Conservation (phyloP, 805 yeast species). For the Danielia oregonensis region DNA sequence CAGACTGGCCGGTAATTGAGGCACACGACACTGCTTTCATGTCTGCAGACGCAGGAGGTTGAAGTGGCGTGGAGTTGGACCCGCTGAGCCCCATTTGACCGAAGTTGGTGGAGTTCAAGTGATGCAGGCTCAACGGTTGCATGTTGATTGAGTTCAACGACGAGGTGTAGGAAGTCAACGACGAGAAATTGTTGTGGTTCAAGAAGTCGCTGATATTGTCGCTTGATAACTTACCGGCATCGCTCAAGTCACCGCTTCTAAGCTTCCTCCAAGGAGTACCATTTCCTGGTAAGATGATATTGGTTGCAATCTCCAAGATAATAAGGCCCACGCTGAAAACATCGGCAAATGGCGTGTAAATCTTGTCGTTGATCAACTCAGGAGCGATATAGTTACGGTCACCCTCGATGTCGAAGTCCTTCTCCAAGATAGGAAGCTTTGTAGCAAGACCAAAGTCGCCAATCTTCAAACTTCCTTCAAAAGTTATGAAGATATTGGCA, state of each 20-base stretch:
- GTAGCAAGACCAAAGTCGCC: constrained; percentile 98
- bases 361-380: constrained; percentile 78
- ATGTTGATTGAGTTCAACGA: constrained; percentile 15
- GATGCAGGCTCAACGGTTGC: constrained; percentile 11
- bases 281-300: constrained; percentile 90
- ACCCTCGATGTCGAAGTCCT: constrained; percentile 86
- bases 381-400: constrained; percentile 98
- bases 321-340: constrained; percentile 91
- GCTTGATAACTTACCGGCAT: constrained; percentile 79
- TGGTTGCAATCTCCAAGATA: constrained; percentile 93
- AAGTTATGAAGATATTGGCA: constrained; percentile 88
- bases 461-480: constrained; percentile 89
- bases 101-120: constrained; percentile 1
- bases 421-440: constrained; percentile 61
- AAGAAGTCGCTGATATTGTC: constrained; percentile 43
- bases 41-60: neutral
- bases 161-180: constrained; percentile 31
- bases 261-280: constrained; percentile 96
- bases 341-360: constrained; percentile 89
- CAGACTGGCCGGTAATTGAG: neutral
- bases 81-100: constrained; percentile 2
- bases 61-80: constrained; percentile 3
- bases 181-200: constrained; percentile 33
- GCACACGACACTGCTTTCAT: neutral
- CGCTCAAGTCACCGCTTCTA: constrained; percentile 91